Conservation (phyloP, 2,329 filamentous ascomycete species). For the Talaromyces sp. region DNA sequence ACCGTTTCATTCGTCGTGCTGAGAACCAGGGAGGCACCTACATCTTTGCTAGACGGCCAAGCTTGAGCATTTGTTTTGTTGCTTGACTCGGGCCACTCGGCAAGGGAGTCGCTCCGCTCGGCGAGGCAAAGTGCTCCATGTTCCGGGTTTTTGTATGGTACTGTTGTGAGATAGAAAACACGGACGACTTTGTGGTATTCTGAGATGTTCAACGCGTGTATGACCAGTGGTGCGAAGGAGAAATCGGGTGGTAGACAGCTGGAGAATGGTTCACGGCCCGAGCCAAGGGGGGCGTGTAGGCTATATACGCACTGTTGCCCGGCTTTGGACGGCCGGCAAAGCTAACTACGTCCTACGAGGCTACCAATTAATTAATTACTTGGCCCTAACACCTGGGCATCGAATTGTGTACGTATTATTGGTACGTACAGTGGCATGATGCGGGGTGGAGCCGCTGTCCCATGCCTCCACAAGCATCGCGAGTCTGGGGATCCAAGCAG, state of each 20-base stretch:
- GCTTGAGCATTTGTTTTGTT: constrained; percentile 7
- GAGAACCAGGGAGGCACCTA: not conserved
- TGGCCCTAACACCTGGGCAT: not conserved
- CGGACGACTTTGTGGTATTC: not conserved
- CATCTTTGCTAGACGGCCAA: constrained; percentile 10
- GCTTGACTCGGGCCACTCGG: constrained; percentile 2
- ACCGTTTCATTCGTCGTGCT: constrained; percentile 17
- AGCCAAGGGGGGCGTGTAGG: not conserved
- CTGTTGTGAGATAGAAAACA: not conserved
- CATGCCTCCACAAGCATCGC: too few relatives aligned
- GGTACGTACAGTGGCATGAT: not conserved
- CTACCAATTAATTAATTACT: too few relatives aligned
- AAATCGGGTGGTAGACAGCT: not conserved
- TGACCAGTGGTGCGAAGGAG: not conserved
- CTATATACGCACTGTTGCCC: not conserved
- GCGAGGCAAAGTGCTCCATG: constrained; percentile 11
- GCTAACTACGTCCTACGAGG: not conserved
- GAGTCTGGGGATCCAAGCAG: not conserved
- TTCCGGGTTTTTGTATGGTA: not conserved
- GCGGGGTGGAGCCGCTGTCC: not conserved
- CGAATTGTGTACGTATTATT: not conserved
- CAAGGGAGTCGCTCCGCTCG: constrained; percentile 4
- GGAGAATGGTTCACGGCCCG: not conserved
- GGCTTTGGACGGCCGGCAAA: not conserved
- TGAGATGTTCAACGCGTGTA: not conserved